These are phyloP conservation scores for Wickerhamomyces hampshirensis DNA, from an alignment of 805 yeast genomes.

Conservation along the genomic window DNA sequence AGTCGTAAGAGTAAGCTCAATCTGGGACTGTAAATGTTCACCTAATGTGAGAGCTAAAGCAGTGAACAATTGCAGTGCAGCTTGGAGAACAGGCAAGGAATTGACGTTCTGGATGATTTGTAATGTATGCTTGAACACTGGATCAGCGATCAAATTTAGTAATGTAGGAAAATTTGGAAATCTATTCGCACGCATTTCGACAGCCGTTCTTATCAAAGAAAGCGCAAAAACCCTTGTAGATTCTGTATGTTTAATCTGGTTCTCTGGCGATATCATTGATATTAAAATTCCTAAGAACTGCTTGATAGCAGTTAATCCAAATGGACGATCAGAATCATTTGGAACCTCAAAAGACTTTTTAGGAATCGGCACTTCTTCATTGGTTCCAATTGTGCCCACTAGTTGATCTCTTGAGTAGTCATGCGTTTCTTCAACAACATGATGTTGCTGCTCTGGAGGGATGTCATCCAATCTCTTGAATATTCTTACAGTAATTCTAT, in stretches of 20 bases:
- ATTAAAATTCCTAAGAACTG: conserved; percentile 73
- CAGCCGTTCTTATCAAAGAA: conserved; percentile 65
- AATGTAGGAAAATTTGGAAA: conserved; percentile 60
- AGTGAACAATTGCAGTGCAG: conserved; percentile 70
- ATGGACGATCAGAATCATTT: conserved; percentile 36
- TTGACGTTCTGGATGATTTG: conserved; percentile 74
- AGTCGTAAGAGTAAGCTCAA: conserved; percentile 65
- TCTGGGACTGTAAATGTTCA: conserved; percentile 65
- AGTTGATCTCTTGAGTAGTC: conserved; percentile 43
- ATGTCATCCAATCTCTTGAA: conserved; percentile 57
- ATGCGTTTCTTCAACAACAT: conserved; percentile 40
- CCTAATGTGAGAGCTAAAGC: conserved; percentile 68
- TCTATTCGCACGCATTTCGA: conserved; percentile 72
- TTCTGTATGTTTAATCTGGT: conserved; percentile 82
- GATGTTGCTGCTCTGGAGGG: conserved; percentile 39
- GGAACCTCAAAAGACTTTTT: conserved; percentile 23
- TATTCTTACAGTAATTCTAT: conserved; percentile 61
- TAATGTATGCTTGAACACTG: conserved; percentile 79
- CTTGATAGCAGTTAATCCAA: conserved; percentile 69
- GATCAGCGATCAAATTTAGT: conserved; percentile 66
- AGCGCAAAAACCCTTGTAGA: conserved; percentile 81
- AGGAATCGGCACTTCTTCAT: conserved; percentile 39
- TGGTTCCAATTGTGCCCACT: conserved; percentile 45
- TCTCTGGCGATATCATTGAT: conserved; percentile 76
- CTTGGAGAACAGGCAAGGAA: conserved; percentile 65